A percentile compares a stretch with the other conserved stretches of the same genome.
Conservation (phyloP, 2,329 filamentous ascomycete species). For the Paramyrothecium roridum region DNA sequence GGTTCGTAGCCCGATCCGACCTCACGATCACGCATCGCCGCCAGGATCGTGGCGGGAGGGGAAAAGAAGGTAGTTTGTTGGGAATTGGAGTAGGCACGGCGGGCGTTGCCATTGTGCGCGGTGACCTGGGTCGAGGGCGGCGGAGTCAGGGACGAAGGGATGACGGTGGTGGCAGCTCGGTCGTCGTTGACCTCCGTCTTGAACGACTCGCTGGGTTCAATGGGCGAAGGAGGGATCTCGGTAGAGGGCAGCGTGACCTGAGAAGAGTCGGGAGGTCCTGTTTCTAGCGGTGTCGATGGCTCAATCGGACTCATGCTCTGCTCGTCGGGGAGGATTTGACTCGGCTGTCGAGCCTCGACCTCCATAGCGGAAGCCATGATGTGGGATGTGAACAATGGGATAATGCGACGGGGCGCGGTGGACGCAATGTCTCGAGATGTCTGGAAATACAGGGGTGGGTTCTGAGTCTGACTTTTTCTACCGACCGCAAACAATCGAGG, state of each 20-base stretch:
- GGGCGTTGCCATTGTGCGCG: constrained; percentile 22
- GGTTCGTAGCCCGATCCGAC: constrained; percentile 37
- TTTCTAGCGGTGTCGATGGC: constrained; percentile 26
- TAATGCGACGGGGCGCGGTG: constrained; percentile 1
- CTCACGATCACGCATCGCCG: constrained; percentile 26
- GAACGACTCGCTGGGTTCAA: constrained; percentile 46
- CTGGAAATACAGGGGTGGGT: background rate
- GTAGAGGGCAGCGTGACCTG: constrained; percentile 57
- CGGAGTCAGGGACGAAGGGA: constrained; percentile 57
- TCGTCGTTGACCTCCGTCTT: constrained; percentile 49
- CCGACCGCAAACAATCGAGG: background rate
- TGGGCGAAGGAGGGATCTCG: constrained; percentile 51
- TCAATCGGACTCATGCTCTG: constrained; percentile 28
- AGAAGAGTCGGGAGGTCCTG: constrained; percentile 32
- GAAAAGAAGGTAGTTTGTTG: constrained; percentile 50
- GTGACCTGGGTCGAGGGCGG: constrained; percentile 52
- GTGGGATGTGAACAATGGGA: background rate
- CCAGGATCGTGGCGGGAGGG: constrained; percentile 47
- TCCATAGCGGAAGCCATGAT: constrained; percentile 35
- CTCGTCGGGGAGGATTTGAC: constrained; percentile 25
- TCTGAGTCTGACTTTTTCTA: background rate
- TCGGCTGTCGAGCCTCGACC: constrained; percentile 26
- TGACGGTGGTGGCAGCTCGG: constrained; percentile 38
- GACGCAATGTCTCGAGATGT: no score
- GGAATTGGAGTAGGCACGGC: constrained; percentile 31